Evolutionary conservation across 1,284 basidiomycete genomes (phyloP), one percentile per base, ranked within the genome.

Genomic region (Ganoderma leucocontextum): DNA sequence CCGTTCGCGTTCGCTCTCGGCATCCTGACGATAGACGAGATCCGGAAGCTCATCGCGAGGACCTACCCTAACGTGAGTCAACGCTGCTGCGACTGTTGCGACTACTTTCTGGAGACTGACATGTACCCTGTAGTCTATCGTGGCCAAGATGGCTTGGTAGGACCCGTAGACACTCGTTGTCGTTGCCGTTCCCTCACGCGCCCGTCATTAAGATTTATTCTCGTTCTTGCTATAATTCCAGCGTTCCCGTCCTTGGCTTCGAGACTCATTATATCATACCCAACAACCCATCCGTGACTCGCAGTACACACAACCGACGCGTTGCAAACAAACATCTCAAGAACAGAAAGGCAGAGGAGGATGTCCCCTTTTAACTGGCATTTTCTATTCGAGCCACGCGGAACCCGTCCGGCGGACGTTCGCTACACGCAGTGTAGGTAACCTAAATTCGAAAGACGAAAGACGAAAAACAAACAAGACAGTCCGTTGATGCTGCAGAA

Each of bases 1-100:
- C 83, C 82, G 5, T 83, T 83, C 64, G 75, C 73, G 1, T 84
- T 84, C 47, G 82, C 80, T 2, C 60, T 79, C 5, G 81, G 72
- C 0, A 75, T 84, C 15, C 67, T 84, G 67, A 76, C 74, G 9
- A 66, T 83, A 33, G 83, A 84, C 62, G 82, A 84, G 67, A 62
- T 78, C 8, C 75, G 83, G 44, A 84, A 84, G 71, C 64, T 83
- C 60, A 68, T 83, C 15, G 83, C 83, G 35, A 75, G 82, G 65
- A 78, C 78, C 4, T 81, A 83, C 58, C 83, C 82, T 4, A 80
- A 80, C 63, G 83, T 82, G 44, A 64, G 72, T 64, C 42, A 13
- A 15, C n/a, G 3, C 15, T 58, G 55, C 29, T 29, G 29, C 29
- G 29, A 29, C 29, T 29, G 29, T 8, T 35, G 49, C 29, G 2